Evolutionary conservation across 441 rosid species (phyloP), one percentile per base, ranked within the genome.

Genomic region (Jatropha multifida): DNA sequence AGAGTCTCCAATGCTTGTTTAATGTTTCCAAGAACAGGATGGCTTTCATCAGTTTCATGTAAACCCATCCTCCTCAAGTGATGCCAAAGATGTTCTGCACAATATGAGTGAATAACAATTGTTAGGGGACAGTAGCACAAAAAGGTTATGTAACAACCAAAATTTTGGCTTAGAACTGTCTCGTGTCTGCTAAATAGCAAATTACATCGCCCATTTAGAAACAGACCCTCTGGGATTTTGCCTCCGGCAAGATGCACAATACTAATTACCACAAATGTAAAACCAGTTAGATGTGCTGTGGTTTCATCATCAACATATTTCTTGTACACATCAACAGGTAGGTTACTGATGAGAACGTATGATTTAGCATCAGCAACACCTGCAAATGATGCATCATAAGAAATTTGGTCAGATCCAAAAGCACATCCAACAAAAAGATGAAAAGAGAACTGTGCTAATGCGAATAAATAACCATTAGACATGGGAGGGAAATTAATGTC

Each of bases 181-280:
- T 63, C 7, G 15, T 23, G 17, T 41, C 48, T 49, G 46, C 38
- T 15, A 27, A 65, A 52, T 68, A 67, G 52, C 40, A 40, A 60
- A 48, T 59, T 27, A 18, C 20, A 58, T 3, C 11, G 71, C n/a
- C 12, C 18, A 64, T 77, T 46, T 51, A n/a, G 14, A 69, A 69
- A 59, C 78, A 54, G 80, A 94, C 94, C 98, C 87, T 94, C 93
- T 5, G 88, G 83, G 70, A 93, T 83, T 80, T 89, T 89, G 65
- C 97, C 97, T 55, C 98, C 96, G 1, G 93, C 86, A 67, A 91
- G 97, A 65, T 88, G 94, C 65, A 91, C 93, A 73, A 95, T 80
- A 63, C 92, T 88, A 77, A 92, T 81, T 62, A 90, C 83, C 7
- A 87, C 90, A 81, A 95, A 92, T 18, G 95, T 80, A 76, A 93